These are phyloP conservation scores for Centrapalus pauciflorus DNA, from an alignment of 129 eudicot genomes.

Conservation along the genomic window DNA sequence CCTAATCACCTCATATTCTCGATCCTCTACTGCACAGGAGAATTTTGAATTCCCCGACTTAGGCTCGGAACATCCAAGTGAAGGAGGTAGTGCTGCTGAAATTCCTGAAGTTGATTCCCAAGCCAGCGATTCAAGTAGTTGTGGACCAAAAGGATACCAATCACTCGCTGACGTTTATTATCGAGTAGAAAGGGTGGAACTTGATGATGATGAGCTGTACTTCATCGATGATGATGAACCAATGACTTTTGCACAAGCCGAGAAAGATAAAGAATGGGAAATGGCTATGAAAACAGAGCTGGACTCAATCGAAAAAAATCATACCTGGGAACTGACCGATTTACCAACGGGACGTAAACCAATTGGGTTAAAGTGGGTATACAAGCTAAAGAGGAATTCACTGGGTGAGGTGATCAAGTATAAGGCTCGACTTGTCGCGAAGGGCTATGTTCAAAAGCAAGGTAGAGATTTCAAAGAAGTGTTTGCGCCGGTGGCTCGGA, in stretches of 20 bases:
- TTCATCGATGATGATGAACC: neutral
- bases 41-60: no score
- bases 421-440: neutral
- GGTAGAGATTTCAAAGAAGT: neutral
- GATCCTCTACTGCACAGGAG: no score
- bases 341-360: neutral
- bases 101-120: no score
- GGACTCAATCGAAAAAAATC: neutral
- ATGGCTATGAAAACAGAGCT: neutral
- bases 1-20: no score
- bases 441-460: neutral
- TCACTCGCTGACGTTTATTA: neutral
- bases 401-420: neutral
- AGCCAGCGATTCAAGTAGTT: no score
- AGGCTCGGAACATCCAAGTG: neutral
- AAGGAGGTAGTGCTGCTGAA: no score
- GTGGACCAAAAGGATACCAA: neutral
- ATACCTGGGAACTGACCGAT: neutral
- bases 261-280: neutral
- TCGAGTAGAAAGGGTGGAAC: no score
- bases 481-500: neutral
- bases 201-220: neutral
- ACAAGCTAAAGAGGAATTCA: neutral
- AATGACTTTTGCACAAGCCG: neutral
- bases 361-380: neutral